These are phyloP conservation scores for Podaxis sp. DNA, from an alignment of 768 basidiomycete genomes.

Conservation along the genomic window DNA sequence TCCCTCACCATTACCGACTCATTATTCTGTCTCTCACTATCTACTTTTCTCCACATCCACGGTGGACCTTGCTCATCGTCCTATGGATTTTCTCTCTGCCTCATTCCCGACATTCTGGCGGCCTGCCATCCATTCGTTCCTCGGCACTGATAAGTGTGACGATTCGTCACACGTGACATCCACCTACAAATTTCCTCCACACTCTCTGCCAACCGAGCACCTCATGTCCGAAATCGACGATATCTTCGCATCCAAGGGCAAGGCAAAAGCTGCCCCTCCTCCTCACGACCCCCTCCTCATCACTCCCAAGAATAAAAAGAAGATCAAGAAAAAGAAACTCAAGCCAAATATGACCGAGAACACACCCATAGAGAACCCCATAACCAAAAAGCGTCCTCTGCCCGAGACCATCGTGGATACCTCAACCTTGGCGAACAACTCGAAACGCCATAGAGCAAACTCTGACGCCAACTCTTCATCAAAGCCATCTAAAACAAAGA, in stretches of 20 bases:
- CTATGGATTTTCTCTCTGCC: background rate
- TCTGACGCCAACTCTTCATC: slow-evolving; percentile 2
- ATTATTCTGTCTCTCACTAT: background rate
- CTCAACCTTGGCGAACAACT: slow-evolving; percentile 32
- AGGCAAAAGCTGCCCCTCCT: slow-evolving; percentile 19
- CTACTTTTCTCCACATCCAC: background rate
- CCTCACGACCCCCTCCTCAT: slow-evolving; percentile 25
- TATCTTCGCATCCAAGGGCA: slow-evolving; percentile 65
- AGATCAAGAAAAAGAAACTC: slow-evolving; percentile 35
- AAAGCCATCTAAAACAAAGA: slow-evolving; percentile 16
- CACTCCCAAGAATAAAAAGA: slow-evolving; percentile 36
- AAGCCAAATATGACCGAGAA: background rate
- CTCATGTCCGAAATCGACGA: slow-evolving; percentile 78
- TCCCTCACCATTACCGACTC: background rate
- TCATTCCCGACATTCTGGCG: background rate
- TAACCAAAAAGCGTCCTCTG: slow-evolving; percentile 29
- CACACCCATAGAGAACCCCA: slow-evolving; percentile 12
- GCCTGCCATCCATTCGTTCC: background rate
- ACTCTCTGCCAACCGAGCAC: background rate
- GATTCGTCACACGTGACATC: slow-evolving; percentile 13
- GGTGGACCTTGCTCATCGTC: too few relatives aligned
- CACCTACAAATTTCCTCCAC: background rate
- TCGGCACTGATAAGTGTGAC: background rate
- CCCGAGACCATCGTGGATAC: slow-evolving; percentile 69
- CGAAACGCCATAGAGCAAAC: slow-evolving; percentile 36